phyloP scores from a whole-genome alignment of 495 filamentous ascomycete genomes.

The Astrothelium macrocarpum region DNA sequence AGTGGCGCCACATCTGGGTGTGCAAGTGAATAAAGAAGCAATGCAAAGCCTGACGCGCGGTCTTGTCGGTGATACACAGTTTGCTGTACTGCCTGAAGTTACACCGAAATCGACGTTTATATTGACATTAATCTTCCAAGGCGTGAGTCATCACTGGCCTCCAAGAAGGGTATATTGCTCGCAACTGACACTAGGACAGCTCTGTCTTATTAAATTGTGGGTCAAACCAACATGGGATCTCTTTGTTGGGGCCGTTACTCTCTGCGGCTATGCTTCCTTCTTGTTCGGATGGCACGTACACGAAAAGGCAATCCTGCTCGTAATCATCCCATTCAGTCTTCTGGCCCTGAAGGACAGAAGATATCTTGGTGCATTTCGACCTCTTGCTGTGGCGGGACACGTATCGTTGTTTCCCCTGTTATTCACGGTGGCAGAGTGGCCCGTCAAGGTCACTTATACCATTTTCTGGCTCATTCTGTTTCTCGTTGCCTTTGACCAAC shows the following conservation, averaged over 20 bases:
- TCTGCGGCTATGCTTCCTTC: conserved; percentile 96
- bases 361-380: conserved; percentile 84
- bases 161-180: background rate
- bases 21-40: conserved; percentile 62
- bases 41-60: conserved; percentile 84
- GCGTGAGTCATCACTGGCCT: conserved; percentile 36
- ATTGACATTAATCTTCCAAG: conserved; percentile 74
- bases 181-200: conserved; percentile 31
- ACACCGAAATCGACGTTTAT: conserved; percentile 69
- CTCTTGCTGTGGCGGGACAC: conserved; percentile 84
- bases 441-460: conserved; percentile 87
- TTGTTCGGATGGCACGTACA: conserved; percentile 98
- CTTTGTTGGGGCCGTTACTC: conserved; percentile 80
- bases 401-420: conserved; percentile 91
- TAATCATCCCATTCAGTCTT: conserved; percentile 91
- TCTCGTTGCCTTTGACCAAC: conserved; percentile 71
- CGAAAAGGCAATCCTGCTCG: conserved; percentile 89
- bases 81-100: conserved; percentile 84
- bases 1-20: conserved; percentile 72
- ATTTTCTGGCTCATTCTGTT: conserved; percentile 85
- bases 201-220: conserved; percentile 76
- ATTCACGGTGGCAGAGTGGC: conserved; percentile 85
- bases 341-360: conserved; percentile 87
- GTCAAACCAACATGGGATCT: conserved; percentile 69
- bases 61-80: conserved; percentile 88